These are phyloP conservation scores for Ramaria sp. DNA, from an alignment of 768 basidiomycete species.

Conservation along the genomic window DNA sequence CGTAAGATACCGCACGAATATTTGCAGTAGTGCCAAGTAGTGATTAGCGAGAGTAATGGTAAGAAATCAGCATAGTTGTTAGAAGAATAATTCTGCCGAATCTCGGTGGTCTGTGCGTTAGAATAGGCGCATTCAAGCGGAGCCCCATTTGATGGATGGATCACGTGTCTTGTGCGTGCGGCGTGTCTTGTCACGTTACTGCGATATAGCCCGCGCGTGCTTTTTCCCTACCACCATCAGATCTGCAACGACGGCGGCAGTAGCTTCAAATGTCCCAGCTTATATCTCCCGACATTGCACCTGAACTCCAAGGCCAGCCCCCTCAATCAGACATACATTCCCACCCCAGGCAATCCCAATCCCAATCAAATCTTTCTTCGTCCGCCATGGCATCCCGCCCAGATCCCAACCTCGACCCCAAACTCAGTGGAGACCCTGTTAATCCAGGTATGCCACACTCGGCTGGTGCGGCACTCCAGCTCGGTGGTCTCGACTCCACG, in stretches of 20 bases:
- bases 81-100: too few species aligned
- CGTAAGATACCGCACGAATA: too few species aligned
- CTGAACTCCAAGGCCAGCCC: slow-evolving; percentile 5
- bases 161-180: slow-evolving; percentile 7
- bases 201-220: slow-evolving; percentile 4
- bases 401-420: slow-evolving; percentile 7
- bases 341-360: background rate
- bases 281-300: background rate
- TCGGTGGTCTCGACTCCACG: slow-evolving; percentile 30
- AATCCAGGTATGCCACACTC: background rate
- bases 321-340: slow-evolving; percentile 10
- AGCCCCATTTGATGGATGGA: background rate
- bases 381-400: background rate
- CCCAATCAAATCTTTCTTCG: background rate
- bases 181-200: slow-evolving; percentile 10
- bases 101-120: background rate
- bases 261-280: background rate
- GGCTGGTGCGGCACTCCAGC: background rate
- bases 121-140: background rate
- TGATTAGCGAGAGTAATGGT: too few species aligned
- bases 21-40: too few species aligned
- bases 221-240: slow-evolving; percentile 1
- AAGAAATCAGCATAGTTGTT: too few species aligned
- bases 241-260: background rate
- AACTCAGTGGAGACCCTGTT: background rate